Evolutionary conservation across 495 filamentous ascomycete genomes (phyloP).

Genomic region (Achaetomiella virescens): DNA sequence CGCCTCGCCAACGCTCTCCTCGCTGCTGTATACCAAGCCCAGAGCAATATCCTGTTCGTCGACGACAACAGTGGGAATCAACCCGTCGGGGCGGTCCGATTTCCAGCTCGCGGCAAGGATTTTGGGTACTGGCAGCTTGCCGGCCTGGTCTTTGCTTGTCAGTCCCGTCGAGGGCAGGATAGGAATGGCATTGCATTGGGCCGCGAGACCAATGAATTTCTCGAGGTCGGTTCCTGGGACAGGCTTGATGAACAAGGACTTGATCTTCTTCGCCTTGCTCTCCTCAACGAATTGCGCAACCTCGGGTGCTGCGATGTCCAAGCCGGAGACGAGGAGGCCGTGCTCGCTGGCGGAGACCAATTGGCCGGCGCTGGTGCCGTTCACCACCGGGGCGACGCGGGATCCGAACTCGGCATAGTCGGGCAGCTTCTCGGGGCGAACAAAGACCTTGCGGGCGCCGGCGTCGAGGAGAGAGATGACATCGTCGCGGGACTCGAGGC

Average conservation of each 20-base stretch:
- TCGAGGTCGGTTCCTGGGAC: slow-evolving; percentile 40
- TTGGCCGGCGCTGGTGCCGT: slow-evolving; percentile 18
- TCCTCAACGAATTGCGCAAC: slow-evolving; percentile 39
- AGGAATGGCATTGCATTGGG: slow-evolving; percentile 58
- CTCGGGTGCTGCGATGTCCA: slow-evolving; percentile 37
- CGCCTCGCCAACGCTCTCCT: slow-evolving; percentile 82
- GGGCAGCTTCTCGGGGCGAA: slow-evolving; percentile 56
- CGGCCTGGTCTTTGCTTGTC: slow-evolving; percentile 54
- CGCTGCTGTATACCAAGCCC: slow-evolving; percentile 87
- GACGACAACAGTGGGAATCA: slow-evolving; percentile 81
- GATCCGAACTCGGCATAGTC: slow-evolving; percentile 40
- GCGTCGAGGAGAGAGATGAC: slow-evolving; percentile 74
- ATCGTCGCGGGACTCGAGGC: slow-evolving; percentile 60
- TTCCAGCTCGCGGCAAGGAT: slow-evolving; percentile 63
- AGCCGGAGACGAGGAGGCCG: slow-evolving; percentile 41
- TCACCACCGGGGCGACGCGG: slow-evolving; percentile 38
- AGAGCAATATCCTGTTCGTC: slow-evolving; percentile 82
- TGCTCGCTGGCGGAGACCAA: slow-evolving; percentile 32
- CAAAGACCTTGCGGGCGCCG: slow-evolving; percentile 83
- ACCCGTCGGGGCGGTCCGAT: slow-evolving; percentile 76
- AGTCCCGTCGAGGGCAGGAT: slow-evolving; percentile 67
- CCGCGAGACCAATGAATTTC: slow-evolving; percentile 48
- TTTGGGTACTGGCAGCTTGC: slow-evolving; percentile 59
- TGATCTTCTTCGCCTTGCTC: slow-evolving; percentile 40
- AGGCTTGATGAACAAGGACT: slow-evolving; percentile 43